A percentile compares a stretch with the other conserved stretches of the same genome.
phyloP scores from a whole-genome alignment of 169 alveolate genomes.

The Ichthyophthirius multifiliis region DNA sequence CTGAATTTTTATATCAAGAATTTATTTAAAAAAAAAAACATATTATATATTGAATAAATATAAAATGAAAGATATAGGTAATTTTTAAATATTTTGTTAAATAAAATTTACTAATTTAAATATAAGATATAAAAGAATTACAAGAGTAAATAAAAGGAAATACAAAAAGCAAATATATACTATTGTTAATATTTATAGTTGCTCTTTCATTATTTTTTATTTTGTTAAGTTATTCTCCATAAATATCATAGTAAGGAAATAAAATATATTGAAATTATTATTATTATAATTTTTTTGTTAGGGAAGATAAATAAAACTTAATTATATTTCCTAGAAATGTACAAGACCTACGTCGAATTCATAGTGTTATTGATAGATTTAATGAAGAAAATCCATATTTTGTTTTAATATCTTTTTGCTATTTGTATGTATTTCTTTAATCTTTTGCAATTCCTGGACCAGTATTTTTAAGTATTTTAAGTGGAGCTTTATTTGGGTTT shows the following conservation, averaged over 20 bases:
- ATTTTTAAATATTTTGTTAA: too few relatives aligned
- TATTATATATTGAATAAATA: too few relatives aligned
- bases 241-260: constrained; percentile 13
- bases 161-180: background rate
- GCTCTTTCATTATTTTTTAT: background rate
- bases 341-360: constrained; percentile 42
- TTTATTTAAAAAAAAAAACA: too few relatives aligned
- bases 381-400: constrained; percentile 34
- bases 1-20: too few relatives aligned
- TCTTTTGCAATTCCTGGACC: constrained; percentile 86
- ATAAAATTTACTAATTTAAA: too few relatives aligned
- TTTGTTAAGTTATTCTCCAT: constrained; percentile 34
- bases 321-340: constrained; percentile 49
- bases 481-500: constrained; percentile 78
- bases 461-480: constrained; percentile 62
- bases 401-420: constrained; percentile 56
- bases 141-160: background rate
- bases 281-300: background rate
- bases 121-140: constrained; percentile 9
- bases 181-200: background rate
- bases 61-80: too few relatives aligned
- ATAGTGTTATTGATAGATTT: constrained; percentile 37
- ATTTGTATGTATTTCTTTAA: constrained; percentile 60
- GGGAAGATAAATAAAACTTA: constrained; percentile 28
- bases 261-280: background rate